Percentiles rank a stretch among this genome's conserved stretches.
Conservation (phyloP, 768 basidiomycete species). For the Psilocybe subaeruginosa region DNA sequence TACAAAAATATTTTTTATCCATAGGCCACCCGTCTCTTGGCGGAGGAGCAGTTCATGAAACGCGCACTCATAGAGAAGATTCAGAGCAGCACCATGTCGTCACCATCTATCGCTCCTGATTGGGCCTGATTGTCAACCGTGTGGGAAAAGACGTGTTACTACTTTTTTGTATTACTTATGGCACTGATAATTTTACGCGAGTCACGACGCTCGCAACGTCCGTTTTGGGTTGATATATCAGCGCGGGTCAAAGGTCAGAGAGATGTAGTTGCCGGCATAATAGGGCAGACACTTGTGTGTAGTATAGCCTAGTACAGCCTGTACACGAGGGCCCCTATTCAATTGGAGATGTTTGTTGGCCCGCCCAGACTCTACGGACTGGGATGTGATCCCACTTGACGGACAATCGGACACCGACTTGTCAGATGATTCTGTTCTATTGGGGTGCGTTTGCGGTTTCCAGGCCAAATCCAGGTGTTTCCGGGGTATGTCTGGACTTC, state of each 20-base stretch:
- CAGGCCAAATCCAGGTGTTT: not conserved
- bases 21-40: conserved; percentile 83
- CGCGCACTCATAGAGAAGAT: conserved; percentile 95
- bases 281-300: not conserved
- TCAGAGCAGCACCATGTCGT: conserved; percentile 52
- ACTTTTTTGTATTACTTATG: not conserved
- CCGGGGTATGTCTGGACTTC: not conserved
- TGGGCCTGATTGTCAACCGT: conserved; percentile 33
- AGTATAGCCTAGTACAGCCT: not conserved
- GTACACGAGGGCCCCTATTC: not conserved
- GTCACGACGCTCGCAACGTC: conserved; percentile 5
- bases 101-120: conserved; percentile 38
- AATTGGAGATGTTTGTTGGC: not conserved
- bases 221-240: not conserved
- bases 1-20: conserved; percentile 15
- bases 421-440: conserved; percentile 1
- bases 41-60: conserved; percentile 97
- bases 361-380: not conserved
- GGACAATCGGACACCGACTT: not conserved
- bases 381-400: not conserved
- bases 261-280: not conserved
- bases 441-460: not conserved
- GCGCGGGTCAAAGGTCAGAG: not conserved
- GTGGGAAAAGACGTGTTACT: not conserved
- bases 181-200: not conserved